phyloP scores from a whole-genome alignment of 2,329 filamentous ascomycete species.

The Colletotrichum sp. region DNA sequence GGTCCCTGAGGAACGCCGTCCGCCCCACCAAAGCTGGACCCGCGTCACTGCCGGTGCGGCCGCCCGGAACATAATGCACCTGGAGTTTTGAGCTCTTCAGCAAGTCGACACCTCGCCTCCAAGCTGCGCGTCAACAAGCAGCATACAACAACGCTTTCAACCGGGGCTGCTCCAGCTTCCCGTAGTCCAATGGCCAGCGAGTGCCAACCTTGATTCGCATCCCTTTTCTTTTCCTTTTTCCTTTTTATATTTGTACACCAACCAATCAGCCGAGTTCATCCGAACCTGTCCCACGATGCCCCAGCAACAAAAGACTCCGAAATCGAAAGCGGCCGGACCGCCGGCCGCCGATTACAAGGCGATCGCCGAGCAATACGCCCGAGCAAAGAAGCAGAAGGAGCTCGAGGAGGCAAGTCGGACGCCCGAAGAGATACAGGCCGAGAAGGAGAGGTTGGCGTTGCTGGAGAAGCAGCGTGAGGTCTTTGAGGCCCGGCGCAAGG shows the following conservation, averaged over 20 bases:
- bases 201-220: conserved; percentile 11
- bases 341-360: conserved; percentile 52
- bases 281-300: conserved; percentile 10
- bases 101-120: not conserved
- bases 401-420: conserved; percentile 41
- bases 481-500: conserved; percentile 53
- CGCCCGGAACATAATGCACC: conserved; percentile 1
- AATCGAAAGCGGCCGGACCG: conserved; percentile 2
- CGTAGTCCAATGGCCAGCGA: conserved; percentile 14
- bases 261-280: not conserved
- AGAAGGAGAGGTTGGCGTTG: conserved; percentile 38
- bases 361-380: conserved; percentile 59
- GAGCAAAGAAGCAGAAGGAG: conserved; percentile 56
- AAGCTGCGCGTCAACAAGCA: conserved; percentile 1
- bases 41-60: not conserved
- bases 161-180: conserved; percentile 13
- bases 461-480: conserved; percentile 50
- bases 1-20: not conserved
- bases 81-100: conserved; percentile 18
- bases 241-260: conserved; percentile 15
- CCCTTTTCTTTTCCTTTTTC: conserved; percentile 5
- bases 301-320: conserved; percentile 11
- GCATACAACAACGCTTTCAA: not conserved
- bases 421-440: conserved; percentile 20
- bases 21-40: conserved; percentile 17